These are phyloP conservation scores for Zymoseptoria passerinii DNA, from an alignment of 2,329 filamentous ascomycete species.

Conservation along the genomic window DNA sequence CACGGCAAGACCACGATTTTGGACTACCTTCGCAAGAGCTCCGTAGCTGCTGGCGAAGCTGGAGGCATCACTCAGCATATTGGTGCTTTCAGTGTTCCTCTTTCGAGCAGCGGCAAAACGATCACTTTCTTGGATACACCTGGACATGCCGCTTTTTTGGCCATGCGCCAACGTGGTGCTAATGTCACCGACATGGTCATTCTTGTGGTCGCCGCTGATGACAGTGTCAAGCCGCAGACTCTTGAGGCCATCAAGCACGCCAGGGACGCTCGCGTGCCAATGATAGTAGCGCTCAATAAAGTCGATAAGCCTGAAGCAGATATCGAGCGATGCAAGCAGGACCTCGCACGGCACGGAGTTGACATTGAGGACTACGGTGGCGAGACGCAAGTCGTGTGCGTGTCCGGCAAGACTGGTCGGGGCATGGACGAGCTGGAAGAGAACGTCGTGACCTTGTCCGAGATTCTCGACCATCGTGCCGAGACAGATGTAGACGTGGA, in stretches of 20 bases:
- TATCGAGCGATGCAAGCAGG: conserved; percentile 75
- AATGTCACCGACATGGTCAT: conserved; percentile 96
- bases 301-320: conserved; percentile 80
- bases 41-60: conserved; percentile 81
- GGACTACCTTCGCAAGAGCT: conserved; percentile 87
- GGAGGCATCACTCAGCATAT: conserved; percentile 98
- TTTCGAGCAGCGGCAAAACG: conserved; percentile 65
- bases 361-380: conserved; percentile 93
- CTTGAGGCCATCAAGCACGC: conserved; percentile 94
- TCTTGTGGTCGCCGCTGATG: conserved; percentile 89
- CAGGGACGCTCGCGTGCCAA: conserved; percentile 74
- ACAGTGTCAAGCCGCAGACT: conserved; percentile 95
- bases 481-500: conserved; percentile 70
- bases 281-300: conserved; percentile 98
- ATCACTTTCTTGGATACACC: conserved; percentile 98
- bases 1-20: conserved; percentile 96
- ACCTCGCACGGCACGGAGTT: conserved; percentile 73
- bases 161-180: conserved; percentile 91
- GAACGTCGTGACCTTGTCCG: conserved; percentile 73
- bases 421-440: conserved; percentile 92
- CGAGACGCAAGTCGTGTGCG: conserved; percentile 82
- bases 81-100: conserved; percentile 85
- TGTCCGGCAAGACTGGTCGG: conserved; percentile 87
- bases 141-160: conserved; percentile 88
- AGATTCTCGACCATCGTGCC: conserved; percentile 83